Evolutionary conservation across 116 monocot genomes (phyloP), one percentile per base, ranked within the genome.

Genomic region (Papilionanthe hybrid): DNA sequence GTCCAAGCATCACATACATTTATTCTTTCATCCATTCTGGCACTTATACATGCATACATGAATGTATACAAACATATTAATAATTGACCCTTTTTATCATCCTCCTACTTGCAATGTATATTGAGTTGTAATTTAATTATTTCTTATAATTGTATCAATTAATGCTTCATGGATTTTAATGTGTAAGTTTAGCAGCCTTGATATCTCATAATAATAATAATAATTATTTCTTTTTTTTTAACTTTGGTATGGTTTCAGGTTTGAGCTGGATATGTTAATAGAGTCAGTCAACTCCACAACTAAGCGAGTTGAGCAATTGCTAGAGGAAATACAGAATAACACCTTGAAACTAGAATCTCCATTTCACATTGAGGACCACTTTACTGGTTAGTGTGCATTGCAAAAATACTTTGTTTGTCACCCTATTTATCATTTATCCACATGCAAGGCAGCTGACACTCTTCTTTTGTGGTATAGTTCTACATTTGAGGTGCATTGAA

Each of bases 241-340:
- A 9, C 18, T 15, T 71, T 71, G 10, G 32, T 65, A 65, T 85
- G 56, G 25, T 86, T 2, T 45, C 78, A 99, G 95, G 85, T 95
- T 95, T 90, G 95, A 99, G 83, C 69, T 99, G 47, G 99, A 99
- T 76, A 99, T 99, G 99, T 78, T 99, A 72, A 77, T 99, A 76
- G 99, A 99, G 80, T 90, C 95, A 0, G 91, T 89, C 47, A 99
- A 95, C 83, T 87, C 66, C 42, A 85, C 99, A 37, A 90, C 85
- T 28, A 90, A 86, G 75, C 77, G 84, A 72, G 88, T 92, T 18
- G 99, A 99, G 71, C 92, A 95, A 57, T 80, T 93, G 82, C 71
- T 95, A 81, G 92, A 93, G 74, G 87, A 87, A 72, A 90, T 99
- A 84, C 88, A 98, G 49, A 89, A 91, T 79, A 88, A 83, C 78